These are phyloP conservation scores for Eurotiales sp. DNA, from an alignment of 2,329 filamentous ascomycete species.

Conservation along the genomic window DNA sequence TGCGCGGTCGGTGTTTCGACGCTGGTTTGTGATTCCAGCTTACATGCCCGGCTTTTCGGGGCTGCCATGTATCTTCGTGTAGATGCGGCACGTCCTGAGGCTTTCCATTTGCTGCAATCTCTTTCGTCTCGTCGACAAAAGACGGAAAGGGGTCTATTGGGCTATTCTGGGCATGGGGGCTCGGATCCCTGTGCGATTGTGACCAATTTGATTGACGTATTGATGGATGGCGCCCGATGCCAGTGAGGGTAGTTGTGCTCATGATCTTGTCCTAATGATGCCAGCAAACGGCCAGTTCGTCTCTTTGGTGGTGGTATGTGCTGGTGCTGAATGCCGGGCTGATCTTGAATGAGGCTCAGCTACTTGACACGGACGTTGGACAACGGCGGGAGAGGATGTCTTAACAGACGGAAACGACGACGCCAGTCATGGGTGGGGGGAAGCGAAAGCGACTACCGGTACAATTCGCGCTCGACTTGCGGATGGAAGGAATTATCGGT, in stretches of 20 bases:
- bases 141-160: slow-evolving; percentile 43
- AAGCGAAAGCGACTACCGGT: neutral
- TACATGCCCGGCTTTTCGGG: slow-evolving; percentile 52
- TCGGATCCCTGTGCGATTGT: slow-evolving; percentile 25
- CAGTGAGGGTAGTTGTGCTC: slow-evolving; percentile 39
- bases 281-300: neutral
- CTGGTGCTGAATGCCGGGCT: neutral
- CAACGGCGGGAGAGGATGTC: neutral
- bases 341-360: neutral
- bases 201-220: slow-evolving; percentile 34
- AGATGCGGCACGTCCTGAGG: slow-evolving; percentile 29
- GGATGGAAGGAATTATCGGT: neutral
- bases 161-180: slow-evolving; percentile 29
- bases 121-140: slow-evolving; percentile 36
- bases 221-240: slow-evolving; percentile 37
- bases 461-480: neutral
- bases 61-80: slow-evolving; percentile 57
- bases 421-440: neutral
- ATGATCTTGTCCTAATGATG: slow-evolving; percentile 20
- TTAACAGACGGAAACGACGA: neutral
- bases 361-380: neutral
- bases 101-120: slow-evolving; percentile 18
- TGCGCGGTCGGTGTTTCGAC: slow-evolving; percentile 65
- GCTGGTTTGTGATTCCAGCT: slow-evolving; percentile 32
- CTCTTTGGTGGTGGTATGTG: neutral